Evolutionary conservation across 495 filamentous ascomycete species (phyloP), one percentile per base, ranked within the genome.

Genomic region (Melanomma pulvis-pyrius): DNA sequence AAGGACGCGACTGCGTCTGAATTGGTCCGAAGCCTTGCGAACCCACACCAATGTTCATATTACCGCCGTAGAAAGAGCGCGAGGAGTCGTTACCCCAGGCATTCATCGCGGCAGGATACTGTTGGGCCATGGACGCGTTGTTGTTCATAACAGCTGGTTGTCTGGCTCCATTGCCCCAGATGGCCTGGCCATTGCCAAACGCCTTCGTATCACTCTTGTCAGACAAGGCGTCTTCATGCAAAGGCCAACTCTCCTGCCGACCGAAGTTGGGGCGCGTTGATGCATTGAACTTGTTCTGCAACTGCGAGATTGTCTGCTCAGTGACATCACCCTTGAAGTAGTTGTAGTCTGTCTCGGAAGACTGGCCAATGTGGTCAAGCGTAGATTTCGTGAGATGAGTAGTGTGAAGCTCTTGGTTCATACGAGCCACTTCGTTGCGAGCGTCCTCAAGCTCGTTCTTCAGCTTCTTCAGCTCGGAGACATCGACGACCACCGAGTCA

Each of bases 351-450:
- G 78, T 78, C 46, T 85, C 84, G 30, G 84, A 84, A 11, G 85
- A 78, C 63, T 85, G 81, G 12, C 87, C 88, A 60, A 92, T 81
- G 59, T 91, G 86, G 59, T 92, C 88, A 50, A 92, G 67, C 15
- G 88, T 92, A 71, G 91, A 88, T 73, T 88, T 90, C 50, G 86
- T 87, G 71, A 86, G 85, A 47, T 91, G 90, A 11, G 82, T 89
- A 63, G 93, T 89, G 26, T 88, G 82, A 59, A 97, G 83, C 75
- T 97, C 92, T 61, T 92, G 86, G 65, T 92, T 91, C 76, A 96
- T 89, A 19, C 86, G 82, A 59, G 86, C 88, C 74, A 98, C 92
- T 66, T 87, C 89, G 70, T 84, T 86, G 67, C 90, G 89, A 24
- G 92, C 92, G 66, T 84, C 86, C 59, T 89, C 85, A 15, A 98